Percentiles rank a stretch among this genome's conserved stretches.
Evolutionary conservation across 2,329 filamentous ascomycete species (phyloP).

Genomic region (Hymenoscyphus albidus): DNA sequence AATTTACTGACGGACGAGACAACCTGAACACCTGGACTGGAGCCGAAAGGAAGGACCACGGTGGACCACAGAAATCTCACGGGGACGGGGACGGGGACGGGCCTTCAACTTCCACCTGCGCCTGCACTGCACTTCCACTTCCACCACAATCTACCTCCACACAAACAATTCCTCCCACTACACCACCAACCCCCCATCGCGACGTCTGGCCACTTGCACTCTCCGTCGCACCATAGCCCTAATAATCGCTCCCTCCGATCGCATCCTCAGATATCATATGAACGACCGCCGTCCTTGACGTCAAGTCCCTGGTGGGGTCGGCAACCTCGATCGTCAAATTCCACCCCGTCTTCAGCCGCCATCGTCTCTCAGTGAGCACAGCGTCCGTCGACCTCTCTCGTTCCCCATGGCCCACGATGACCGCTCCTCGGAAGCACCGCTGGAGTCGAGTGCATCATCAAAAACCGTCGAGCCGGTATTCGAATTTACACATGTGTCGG

Average conservation of each 20-base stretch:
- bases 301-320: constrained; percentile 21
- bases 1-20: neutral
- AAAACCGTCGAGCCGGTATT: neutral
- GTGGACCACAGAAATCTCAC: no score
- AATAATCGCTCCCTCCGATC: neutral
- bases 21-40: neutral
- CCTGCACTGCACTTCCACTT: no score
- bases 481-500: constrained; percentile 4
- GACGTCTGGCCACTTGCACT: neutral
- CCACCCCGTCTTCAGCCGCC: constrained; percentile 5
- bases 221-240: neutral
- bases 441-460: neutral
- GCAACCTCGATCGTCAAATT: constrained; percentile 9
- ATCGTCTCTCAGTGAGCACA: neutral
- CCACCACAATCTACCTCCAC: neutral
- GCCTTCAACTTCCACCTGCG: neutral
- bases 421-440: constrained; percentile 5
- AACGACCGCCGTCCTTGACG: constrained; percentile 17
- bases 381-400: neutral
- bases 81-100: neutral
- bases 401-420: constrained; percentile 7
- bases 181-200: neutral
- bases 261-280: constrained; percentile 13
- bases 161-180: neutral
- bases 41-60: neutral